Conservation (phyloP, 768 basidiomycete genomes). For the Rhodosporidiobolus sp. region DNA sequence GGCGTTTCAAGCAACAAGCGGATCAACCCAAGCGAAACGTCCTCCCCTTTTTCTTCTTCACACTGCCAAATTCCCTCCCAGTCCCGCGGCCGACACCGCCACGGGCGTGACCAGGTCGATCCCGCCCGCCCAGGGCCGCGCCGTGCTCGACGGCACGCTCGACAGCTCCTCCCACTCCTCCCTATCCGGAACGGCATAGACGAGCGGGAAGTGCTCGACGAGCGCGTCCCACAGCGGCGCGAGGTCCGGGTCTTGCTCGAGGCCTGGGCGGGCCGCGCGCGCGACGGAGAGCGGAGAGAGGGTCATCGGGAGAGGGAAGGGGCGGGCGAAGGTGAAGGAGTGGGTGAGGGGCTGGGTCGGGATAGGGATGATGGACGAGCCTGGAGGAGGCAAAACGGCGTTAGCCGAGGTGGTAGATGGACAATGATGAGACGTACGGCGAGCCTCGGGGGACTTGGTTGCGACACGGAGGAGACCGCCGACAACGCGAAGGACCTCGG, state of each 20-base stretch:
- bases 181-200: conserved; percentile 24
- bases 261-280: neutral
- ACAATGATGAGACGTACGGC: too few species aligned
- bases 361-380: too few species aligned
- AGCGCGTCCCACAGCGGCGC: conserved; percentile 10
- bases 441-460: too few species aligned
- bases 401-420: too few species aligned
- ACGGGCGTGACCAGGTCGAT: neutral
- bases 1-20: too few species aligned
- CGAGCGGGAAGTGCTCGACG: neutral
- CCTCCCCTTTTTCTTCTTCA: too few species aligned
- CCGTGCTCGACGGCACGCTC: neutral
- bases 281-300: conserved; percentile 8
- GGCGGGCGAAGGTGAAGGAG: neutral
- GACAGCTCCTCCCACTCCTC: conserved; percentile 26
- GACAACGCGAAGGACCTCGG: conserved; percentile 12
- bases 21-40: too few species aligned
- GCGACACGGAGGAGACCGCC: conserved; percentile 1
- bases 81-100: too few species aligned
- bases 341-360: neutral
- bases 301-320: conserved; percentile 30
- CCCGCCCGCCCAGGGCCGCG: neutral
- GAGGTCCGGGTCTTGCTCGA: conserved; percentile 3
- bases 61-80: too few species aligned
- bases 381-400: too few species aligned